Evolutionary conservation across 164 flowering plant genomes (phyloP), one percentile per base, ranked within the genome.

Genomic region (Berberis thunbergii): DNA sequence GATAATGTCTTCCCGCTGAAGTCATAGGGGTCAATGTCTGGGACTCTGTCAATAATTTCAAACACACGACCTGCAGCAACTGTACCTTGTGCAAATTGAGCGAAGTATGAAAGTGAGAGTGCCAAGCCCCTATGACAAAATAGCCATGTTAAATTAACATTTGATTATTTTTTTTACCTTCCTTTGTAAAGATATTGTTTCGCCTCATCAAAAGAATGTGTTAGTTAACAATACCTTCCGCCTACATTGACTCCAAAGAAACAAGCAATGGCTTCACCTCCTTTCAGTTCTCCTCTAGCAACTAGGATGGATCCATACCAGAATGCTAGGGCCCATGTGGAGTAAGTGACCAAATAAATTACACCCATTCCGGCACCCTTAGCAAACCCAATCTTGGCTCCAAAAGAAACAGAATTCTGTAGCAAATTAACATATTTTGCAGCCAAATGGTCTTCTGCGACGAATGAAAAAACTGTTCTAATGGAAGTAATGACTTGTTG

Each of bases 161-260:
- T 1, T 1, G 1, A 4, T 48, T 52, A 26, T 52, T 26, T 52
- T 50, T 52, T 52, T 11, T 52, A 7, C 54, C 54, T 52, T 52
- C 10, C n/a, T 52, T 52, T 7, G 12, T 52, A 26, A 10, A 3
- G 8, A 52, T 12, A 52, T 4, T 52, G 8, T 7, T 10, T 10
- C n/a, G 12, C 4, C 9, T 11, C 3, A 52, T 52, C 13, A 52
- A 52, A 7, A 52, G 54, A 52, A 26, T 52, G 49, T 4, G 49
- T 4, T 8, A 46, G 8, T 46, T 4, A 50, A 50, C 11, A 52
- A 10, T 73, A 87, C 94, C 90, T 85, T 63, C 95, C 95, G 0
- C 87, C 95, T 1, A 88, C 86, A 72, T 86, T 88, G 65, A 88
- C 91, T 49, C 91, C 89, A 72, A 88, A 88, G 80, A 86, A 88